These are phyloP conservation scores for Ottelia alismoides DNA, from an alignment of 106 monocot species.

Conservation along the genomic window DNA sequence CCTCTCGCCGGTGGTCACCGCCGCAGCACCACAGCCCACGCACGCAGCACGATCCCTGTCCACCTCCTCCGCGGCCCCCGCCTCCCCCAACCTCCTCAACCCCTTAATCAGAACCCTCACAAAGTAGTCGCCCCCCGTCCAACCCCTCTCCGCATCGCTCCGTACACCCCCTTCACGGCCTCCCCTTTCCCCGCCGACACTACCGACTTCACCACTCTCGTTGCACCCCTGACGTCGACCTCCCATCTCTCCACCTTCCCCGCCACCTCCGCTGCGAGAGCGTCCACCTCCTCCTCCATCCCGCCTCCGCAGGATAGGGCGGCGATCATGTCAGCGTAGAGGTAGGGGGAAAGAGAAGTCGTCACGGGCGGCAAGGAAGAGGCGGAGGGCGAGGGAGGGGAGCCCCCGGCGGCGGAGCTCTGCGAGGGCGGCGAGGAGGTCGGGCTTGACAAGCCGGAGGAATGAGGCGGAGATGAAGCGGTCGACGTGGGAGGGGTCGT, in stretches of 20 bases:
- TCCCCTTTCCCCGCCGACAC: constrained; percentile 32
- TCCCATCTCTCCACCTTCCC: constrained; percentile 10
- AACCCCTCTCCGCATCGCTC: constrained; percentile 38
- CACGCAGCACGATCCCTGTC: constrained; percentile 44
- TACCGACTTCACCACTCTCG: constrained; percentile 44
- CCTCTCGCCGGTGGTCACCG: no score
- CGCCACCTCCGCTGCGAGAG: constrained; percentile 22
- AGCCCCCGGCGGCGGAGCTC: constrained; percentile 66
- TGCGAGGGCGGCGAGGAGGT: constrained; percentile 40
- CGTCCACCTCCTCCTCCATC: constrained; percentile 14
- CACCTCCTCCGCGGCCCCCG: constrained; percentile 42
- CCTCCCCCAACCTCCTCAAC: constrained; percentile 55
- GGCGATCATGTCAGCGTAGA: constrained; percentile 39
- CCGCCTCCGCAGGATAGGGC: constrained; percentile 24
- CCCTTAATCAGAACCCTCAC: constrained; percentile 49
- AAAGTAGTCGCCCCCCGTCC: constrained; percentile 52
- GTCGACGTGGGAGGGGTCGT: constrained; percentile 9
- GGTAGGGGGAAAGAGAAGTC: constrained; percentile 38
- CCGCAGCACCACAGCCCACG: no score
- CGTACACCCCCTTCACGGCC: constrained; percentile 35
- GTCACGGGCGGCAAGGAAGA: constrained; percentile 29
- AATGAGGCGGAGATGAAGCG: constrained; percentile 14
- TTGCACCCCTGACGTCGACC: constrained; percentile 32
- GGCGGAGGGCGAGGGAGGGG: constrained; percentile 33
- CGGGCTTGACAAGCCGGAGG: constrained; percentile 56